Percentiles rank a stretch among this genome's conserved stretches.
Evolutionary conservation across 192 early-diverging fungal species (phyloP).

Genomic region (Backusella liffmaniae): DNA sequence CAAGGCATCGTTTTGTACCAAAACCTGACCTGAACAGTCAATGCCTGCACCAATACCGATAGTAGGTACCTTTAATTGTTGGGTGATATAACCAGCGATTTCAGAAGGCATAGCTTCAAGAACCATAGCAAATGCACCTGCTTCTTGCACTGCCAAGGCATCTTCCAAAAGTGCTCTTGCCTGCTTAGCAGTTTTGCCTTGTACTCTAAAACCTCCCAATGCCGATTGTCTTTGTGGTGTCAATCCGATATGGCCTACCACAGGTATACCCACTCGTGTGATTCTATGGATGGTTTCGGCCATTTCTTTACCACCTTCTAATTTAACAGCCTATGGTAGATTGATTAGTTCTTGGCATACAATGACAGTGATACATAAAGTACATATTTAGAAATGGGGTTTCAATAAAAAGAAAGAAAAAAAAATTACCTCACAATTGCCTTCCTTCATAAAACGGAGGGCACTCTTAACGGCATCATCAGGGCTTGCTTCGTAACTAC

Average conservation of each 20-base stretch:
- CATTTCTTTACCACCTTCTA: conserved; percentile 92
- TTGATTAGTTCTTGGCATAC: not conserved
- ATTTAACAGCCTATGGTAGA: conserved; percentile 71
- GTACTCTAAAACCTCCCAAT: conserved; percentile 89
- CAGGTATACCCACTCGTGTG: conserved; percentile 87
- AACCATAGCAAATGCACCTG: conserved; percentile 89
- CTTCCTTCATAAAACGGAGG: conserved; percentile 87
- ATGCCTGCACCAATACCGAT: conserved; percentile 97
- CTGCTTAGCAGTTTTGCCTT: conserved; percentile 81
- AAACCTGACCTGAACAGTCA: conserved; percentile 88
- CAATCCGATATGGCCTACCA: conserved; percentile 92
- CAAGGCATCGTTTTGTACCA: conserved; percentile 89
- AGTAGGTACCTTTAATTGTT: conserved; percentile 78
- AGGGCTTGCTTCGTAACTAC: conserved; percentile 81
- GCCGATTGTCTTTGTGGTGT: conserved; percentile 90
- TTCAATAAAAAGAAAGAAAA: not conserved
- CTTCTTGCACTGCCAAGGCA: conserved; percentile 84
- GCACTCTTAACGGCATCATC: conserved; percentile 75
- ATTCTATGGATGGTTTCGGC: conserved; percentile 74
- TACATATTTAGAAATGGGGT: not conserved
- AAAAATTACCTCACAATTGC: conserved; percentile 67
- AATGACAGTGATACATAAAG: not conserved
- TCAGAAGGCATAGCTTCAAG: conserved; percentile 90
- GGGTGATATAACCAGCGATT: conserved; percentile 87
- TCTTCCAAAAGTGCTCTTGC: conserved; percentile 80